Evolutionary conservation across 805 yeast species (phyloP), one percentile per base, ranked within the genome.

Genomic region (Vanderwaltozyma verrucispora): DNA sequence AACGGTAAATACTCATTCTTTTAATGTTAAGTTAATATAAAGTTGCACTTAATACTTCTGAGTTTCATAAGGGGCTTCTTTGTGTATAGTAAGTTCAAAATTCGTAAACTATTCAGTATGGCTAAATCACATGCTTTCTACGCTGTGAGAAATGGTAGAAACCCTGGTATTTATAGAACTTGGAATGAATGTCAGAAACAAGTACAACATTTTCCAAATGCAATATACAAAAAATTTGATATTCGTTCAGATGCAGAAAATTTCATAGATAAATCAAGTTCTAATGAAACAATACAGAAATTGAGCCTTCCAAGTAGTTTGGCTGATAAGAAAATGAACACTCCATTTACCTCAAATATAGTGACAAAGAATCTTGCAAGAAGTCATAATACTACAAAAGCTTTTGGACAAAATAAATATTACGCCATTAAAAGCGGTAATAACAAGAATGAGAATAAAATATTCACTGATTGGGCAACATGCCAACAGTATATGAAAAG

Each of bases 161-260:
- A 42, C 2, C 49, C 60, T 1, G 95, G 94, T 1, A 64, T 85
- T 1, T 85, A 61, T 56, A 46, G 39, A 7, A 55, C 56, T 15
- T 86, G 95, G 95, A 51, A 54, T 1, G 74, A 68, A 4, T 75
- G 80, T 39, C 62, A 68, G 37, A 44, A 46, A 0, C 72, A 74
- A 32, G 81, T 77, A 0, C 45, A 49, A 6, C 85, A 88, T 0
- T 78, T 54, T 46, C 40, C 69, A 3, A 74, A 75, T 3, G 80
- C 86, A 6, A 49, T 53, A 12, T 78, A 53, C 58, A 80, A 78
- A 55, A 70, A 71, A 46, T 83, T 83, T 50, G 44, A 51, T 10
- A 56, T 72, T 2, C 37, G 20, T 1, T 46, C 46, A 0, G 82
- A 68, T 21, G 94, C 94, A 0, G 40, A 6, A 21, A 21, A 21